A percentile compares a stretch with the other conserved stretches of the same genome.
phyloP scores from a whole-genome alignment of 1,139 yeast species.

The Sugiyamaella pinicola region DNA sequence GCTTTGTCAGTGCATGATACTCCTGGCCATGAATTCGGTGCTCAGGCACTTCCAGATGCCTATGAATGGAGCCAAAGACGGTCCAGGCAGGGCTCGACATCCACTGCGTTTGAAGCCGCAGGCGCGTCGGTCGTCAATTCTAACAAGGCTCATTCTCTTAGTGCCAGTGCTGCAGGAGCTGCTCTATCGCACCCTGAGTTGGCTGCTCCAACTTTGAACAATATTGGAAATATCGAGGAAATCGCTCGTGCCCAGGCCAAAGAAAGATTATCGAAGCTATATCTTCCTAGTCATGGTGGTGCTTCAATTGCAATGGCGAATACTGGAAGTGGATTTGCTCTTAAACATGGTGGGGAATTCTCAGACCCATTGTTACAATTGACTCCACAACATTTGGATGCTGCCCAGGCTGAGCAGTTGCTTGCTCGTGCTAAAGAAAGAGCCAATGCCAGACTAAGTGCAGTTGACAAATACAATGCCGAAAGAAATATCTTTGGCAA shows the following conservation, averaged over 20 bases:
- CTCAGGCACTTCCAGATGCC: conserved; percentile 42
- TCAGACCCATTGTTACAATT: conserved; percentile 30
- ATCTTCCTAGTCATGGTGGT: conserved; percentile 34
- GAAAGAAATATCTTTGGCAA: conserved; percentile 43
- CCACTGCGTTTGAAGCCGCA: conserved; percentile 18
- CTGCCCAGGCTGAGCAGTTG: conserved; percentile 28
- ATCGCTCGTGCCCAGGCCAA: conserved; percentile 42
- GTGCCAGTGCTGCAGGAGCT: conserved; percentile 19
- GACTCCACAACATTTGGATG: conserved; percentile 30
- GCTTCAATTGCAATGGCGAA: conserved; percentile 35
- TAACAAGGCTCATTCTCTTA: background rate
- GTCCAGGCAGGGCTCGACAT: conserved; percentile 7
- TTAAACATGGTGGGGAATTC: conserved; percentile 24
- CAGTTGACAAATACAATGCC: conserved; percentile 46
- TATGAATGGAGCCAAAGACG: conserved; percentile 40
- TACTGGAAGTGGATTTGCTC: conserved; percentile 31
- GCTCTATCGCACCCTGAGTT: conserved; percentile 19
- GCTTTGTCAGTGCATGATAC: conserved; percentile 40
- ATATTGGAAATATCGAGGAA: conserved; percentile 36
- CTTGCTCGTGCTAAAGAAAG: conserved; percentile 43
- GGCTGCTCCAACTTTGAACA: conserved; percentile 19
- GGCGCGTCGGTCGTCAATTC: conserved; percentile 14
- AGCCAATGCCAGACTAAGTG: conserved; percentile 39
- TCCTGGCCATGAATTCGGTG: conserved; percentile 42
- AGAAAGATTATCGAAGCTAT: conserved; percentile 37